Base-by-base conservation (phyloP, 306 rosid genomes). In the Castanospermum australe region DNA sequence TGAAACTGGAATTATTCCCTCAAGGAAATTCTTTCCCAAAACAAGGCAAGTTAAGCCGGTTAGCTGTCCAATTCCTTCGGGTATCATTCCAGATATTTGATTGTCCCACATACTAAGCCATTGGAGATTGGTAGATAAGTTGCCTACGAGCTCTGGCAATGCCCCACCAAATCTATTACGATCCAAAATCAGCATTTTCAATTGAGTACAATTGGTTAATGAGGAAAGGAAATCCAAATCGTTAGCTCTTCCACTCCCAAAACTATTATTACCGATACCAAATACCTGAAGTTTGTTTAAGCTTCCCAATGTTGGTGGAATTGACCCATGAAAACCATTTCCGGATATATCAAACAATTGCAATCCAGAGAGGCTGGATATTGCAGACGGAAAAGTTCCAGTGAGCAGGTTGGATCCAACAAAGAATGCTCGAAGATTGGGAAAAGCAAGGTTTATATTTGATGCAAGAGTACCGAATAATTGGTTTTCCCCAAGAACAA, bases 191-290 rank as follows among this genome's bases (percentile, higher is more conserved):
- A 71, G 30, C 1, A 0, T 0, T 2, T 0, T 14, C 50, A 77
- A 63, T 42, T 64, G 44, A 36, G 79, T 79, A 70, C 87, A 79
- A 3, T 84, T 84, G 42, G 75, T 41, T 33, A 84, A 13, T 10
- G 86, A 75, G 2, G 64, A 32, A 21, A 79, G 82, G 69, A 84
- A 84, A 28, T 84, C 79, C 14, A 80, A 44, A 35, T 83, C 82
- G 0, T 30, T n/a, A 64, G n/a, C 38, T 36, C 17, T 24, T 20
- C 79, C 84, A 18, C 54, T 70, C 4, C 84, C 79, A 1, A 84
- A 79, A 52, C 11, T 24, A 20, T 84, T 84, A 1, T 7, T 0
- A 0, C 13, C 25, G 3, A 79, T 25, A 6, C 0, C 0, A 20
- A 82, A 35, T 0, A 0, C 0, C 0, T 0, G 2, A 10, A 84